Evolutionary conservation across 108 stramenopile genomes (phyloP).

Genomic region (Pseudonitzschia pungens): DNA sequence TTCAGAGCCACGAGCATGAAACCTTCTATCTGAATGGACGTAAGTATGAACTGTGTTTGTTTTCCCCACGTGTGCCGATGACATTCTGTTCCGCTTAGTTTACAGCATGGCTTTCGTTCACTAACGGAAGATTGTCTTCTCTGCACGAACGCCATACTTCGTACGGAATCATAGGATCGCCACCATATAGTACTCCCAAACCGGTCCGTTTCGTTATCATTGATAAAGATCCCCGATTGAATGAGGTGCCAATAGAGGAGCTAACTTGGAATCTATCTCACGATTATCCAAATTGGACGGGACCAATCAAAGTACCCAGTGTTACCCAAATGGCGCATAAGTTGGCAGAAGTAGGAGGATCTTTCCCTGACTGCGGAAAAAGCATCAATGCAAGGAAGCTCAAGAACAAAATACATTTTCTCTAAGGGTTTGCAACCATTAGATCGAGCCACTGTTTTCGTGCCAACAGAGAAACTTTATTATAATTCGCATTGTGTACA

Average conservation of each 20-base stretch:
- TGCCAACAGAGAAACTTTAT: too few relatives aligned
- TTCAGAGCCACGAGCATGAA: conserved; percentile 47
- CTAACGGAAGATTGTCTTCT: too few relatives aligned
- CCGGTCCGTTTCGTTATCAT: conserved; percentile 59
- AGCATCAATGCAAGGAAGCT: conserved; percentile 42
- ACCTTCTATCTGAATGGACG: conserved; percentile 71
- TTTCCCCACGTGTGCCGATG: neutral
- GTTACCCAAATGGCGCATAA: conserved; percentile 64
- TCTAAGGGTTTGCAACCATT: conserved; percentile 20
- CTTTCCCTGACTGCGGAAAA: conserved; percentile 49
- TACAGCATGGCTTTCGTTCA: too few relatives aligned
- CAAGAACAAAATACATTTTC: conserved; percentile 52
- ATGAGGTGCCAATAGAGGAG: conserved; percentile 33
- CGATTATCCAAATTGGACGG: conserved; percentile 72
- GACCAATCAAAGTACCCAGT: conserved; percentile 65
- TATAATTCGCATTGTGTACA: too few relatives aligned
- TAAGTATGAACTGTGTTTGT: neutral
- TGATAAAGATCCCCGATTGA: conserved; percentile 40
- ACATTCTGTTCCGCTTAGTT: too few relatives aligned
- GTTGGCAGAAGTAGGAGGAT: conserved; percentile 66
- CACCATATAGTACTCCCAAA: conserved; percentile 60
- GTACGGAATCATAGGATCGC: conserved; percentile 21
- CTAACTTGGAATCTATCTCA: conserved; percentile 62
- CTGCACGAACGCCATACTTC: too few relatives aligned
- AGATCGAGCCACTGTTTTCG: neutral